A percentile compares a stretch with the other conserved stretches of the same genome.
Evolutionary conservation across 345 rosid species (phyloP).

Genomic region (Noccaea bulbosa): DNA sequence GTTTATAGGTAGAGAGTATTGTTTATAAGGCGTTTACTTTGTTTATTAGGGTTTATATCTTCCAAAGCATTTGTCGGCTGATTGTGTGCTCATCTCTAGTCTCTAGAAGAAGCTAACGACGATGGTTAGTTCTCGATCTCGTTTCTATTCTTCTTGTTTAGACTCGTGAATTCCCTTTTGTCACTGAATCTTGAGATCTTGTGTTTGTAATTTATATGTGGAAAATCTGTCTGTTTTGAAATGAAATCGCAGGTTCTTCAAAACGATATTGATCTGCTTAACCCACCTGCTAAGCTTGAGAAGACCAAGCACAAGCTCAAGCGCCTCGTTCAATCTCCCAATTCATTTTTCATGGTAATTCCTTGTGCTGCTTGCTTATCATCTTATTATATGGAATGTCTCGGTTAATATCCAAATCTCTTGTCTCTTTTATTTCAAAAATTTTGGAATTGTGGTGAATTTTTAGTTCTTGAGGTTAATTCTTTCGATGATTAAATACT

Average conservation of each 20-base stretch:
- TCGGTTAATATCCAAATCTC: neutral
- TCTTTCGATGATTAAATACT: neutral
- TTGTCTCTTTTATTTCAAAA: too few species aligned
- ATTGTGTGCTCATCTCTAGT: neutral
- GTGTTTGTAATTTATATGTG: neutral
- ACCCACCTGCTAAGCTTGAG: conserved; percentile 75
- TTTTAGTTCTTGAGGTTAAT: neutral
- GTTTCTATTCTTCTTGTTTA: neutral
- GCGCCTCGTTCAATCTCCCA: conserved; percentile 73
- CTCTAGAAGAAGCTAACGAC: conserved; percentile 18
- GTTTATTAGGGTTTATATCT: conserved; percentile 23
- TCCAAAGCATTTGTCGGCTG: conserved; percentile 31
- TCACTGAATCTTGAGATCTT: neutral
- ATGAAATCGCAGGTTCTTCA: conserved; percentile 52
- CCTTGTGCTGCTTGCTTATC: neutral
- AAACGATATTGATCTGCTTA: conserved; percentile 69
- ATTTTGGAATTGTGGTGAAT: neutral
- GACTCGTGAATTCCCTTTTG: neutral
- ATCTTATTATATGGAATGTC: neutral
- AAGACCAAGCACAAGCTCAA: conserved; percentile 81
- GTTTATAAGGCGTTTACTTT: neutral
- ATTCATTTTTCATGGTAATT: conserved; percentile 65
- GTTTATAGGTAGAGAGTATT: too few species aligned
- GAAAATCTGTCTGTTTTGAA: neutral
- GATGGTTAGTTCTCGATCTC: conserved; percentile 30